phyloP scores from a whole-genome alignment of 2,329 filamentous ascomycete genomes.

The Sarocladium oryzae region DNA sequence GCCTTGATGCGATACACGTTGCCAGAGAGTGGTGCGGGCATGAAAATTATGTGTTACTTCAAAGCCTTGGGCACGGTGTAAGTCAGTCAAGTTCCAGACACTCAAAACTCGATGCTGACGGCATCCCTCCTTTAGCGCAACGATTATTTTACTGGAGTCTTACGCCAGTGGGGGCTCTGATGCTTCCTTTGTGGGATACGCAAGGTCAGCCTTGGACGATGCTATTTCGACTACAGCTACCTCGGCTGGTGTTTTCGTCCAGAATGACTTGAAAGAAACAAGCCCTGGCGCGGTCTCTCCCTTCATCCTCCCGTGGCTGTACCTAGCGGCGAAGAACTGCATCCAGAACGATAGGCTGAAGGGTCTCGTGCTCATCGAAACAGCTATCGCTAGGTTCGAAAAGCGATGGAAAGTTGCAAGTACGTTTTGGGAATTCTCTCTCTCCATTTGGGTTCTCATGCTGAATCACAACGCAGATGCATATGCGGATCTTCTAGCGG shows the following conservation, averaged over 20 bases:
- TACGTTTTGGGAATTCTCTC: slow-evolving; percentile 6
- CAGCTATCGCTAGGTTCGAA: not conserved
- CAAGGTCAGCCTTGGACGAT: not conserved
- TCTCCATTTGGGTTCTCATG: not conserved
- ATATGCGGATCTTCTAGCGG: not conserved
- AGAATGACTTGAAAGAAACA: not conserved
- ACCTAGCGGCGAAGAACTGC: slow-evolving; percentile 1
- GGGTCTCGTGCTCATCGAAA: not conserved
- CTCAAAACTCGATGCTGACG: not conserved
- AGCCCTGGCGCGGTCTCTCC: slow-evolving; percentile 1
- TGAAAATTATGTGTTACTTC: slow-evolving; percentile 5
- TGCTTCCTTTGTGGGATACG: not conserved
- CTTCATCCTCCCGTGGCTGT: slow-evolving; percentile 9
- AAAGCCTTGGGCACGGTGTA: slow-evolving; percentile 1
- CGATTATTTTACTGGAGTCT: not conserved
- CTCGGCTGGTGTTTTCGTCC: not conserved
- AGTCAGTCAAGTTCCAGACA: not conserved
- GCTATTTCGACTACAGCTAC: not conserved
- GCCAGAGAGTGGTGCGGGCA: not conserved
- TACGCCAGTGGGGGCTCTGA: not conserved
- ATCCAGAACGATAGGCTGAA: not conserved
- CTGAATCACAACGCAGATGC: not conserved
- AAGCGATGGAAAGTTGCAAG: slow-evolving; percentile 10
- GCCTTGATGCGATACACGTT: slow-evolving; percentile 4
- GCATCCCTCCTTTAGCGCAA: not conserved